Evolutionary conservation across 1,139 yeast species (phyloP).

Genomic region (Wickerhamiella infanticola): DNA sequence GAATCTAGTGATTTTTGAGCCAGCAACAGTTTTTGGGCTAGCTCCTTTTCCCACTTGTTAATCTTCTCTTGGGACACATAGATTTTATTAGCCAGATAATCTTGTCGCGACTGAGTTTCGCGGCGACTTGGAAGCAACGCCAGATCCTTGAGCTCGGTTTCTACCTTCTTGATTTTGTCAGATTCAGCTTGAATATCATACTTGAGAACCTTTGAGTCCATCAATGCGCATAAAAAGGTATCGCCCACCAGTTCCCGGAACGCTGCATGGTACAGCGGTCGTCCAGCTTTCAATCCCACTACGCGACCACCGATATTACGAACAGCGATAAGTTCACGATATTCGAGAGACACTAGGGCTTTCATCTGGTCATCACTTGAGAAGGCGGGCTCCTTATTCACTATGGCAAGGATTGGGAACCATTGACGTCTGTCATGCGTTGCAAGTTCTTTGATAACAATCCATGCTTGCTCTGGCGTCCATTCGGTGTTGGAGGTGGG

Average conservation of each 20-base stretch:
- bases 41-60: slow-evolving; percentile 28
- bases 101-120: slow-evolving; percentile 44
- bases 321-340: slow-evolving; percentile 56
- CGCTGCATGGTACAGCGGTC: slow-evolving; percentile 75
- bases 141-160: slow-evolving; percentile 52
- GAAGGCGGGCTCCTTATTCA: slow-evolving; percentile 2
- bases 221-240: slow-evolving; percentile 37
- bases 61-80: slow-evolving; percentile 30
- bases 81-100: slow-evolving; percentile 52
- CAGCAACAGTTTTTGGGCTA: slow-evolving; percentile 13
- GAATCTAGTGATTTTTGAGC: background rate
- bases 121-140: slow-evolving; percentile 32
- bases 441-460: slow-evolving; percentile 50
- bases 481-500: slow-evolving; percentile 35
- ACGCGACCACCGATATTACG: slow-evolving; percentile 63
- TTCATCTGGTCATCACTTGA: slow-evolving; percentile 10
- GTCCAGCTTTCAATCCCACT: slow-evolving; percentile 52
- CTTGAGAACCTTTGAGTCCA: slow-evolving; percentile 48
- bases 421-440: slow-evolving; percentile 16
- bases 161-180: slow-evolving; percentile 47
- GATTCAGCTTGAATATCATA: slow-evolving; percentile 44
- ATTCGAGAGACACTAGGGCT: slow-evolving; percentile 58
- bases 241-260: slow-evolving; percentile 51
- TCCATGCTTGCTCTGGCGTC: slow-evolving; percentile 81
- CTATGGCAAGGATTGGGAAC: background rate